A percentile compares a stretch with the other conserved stretches of the same genome.
Conservation (phyloP, 2,329 filamentous ascomycete species). For the Ophiostoma angusticollis region DNA sequence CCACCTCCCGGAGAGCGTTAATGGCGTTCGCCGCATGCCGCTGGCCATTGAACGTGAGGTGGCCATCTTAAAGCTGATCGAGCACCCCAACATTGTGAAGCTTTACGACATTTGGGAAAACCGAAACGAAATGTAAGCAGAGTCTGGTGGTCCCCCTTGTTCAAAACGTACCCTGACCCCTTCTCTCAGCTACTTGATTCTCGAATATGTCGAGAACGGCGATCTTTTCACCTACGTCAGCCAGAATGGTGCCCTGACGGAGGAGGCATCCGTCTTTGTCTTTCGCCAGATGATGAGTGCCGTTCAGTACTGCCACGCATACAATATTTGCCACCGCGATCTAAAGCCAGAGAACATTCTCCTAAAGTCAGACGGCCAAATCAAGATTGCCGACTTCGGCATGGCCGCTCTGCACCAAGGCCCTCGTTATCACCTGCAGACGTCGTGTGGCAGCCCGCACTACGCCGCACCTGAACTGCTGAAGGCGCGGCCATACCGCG, state of each 20-base stretch:
- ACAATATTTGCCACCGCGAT: conserved; percentile 92
- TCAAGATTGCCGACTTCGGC: conserved; percentile 95
- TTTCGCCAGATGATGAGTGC: conserved; percentile 92
- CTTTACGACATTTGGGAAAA: conserved; percentile 98
- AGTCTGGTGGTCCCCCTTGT: not conserved
- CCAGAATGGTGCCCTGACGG: conserved; percentile 55
- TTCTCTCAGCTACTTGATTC: conserved; percentile 65
- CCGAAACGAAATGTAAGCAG: conserved; percentile 71
- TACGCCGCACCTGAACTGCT: conserved; percentile 93
- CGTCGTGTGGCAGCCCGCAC: conserved; percentile 90
- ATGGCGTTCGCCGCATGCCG: conserved; percentile 60
- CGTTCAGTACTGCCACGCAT: conserved; percentile 81
- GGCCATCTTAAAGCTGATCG: conserved; percentile 90
- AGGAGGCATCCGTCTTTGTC: conserved; percentile 69
- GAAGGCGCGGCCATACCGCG: conserved; percentile 62
- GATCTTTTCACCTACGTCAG: conserved; percentile 85
- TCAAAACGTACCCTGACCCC: not conserved
- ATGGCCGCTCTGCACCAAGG: conserved; percentile 90
- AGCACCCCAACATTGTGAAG: conserved; percentile 89
- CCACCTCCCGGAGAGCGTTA: conserved; percentile 38
- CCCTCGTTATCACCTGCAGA: conserved; percentile 63
- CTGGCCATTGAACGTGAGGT: conserved; percentile 89
- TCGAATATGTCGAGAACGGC: conserved; percentile 71
- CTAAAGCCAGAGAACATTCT: conserved; percentile 96
- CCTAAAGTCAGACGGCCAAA: conserved; percentile 57